Conservation (phyloP, 257 asterid genomes). For the Solanum sejunctum region DNA sequence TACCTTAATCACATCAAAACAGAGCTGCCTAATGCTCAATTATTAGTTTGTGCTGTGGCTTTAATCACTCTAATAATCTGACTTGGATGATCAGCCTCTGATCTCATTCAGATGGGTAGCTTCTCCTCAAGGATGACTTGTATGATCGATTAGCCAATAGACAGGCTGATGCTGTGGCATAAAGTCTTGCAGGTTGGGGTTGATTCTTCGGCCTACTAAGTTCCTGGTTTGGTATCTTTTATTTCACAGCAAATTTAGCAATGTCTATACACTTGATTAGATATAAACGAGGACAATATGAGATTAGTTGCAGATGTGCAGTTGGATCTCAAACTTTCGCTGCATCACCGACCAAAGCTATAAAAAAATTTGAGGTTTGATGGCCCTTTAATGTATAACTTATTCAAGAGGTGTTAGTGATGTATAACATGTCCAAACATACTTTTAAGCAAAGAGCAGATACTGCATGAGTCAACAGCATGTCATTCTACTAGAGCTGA, state of each 20-base stretch:
- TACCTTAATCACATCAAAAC: not conserved
- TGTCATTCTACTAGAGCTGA: not conserved
- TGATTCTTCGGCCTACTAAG: not conserved
- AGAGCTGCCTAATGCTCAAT: not conserved
- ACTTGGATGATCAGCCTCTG: not conserved
- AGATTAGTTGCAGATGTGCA: too few relatives aligned
- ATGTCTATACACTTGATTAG: not conserved
- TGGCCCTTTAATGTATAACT: not conserved
- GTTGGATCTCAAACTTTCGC: not conserved
- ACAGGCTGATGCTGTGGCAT: constrained; percentile 78
- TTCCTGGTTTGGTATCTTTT: not conserved
- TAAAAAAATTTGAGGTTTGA: not conserved
- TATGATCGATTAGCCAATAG: constrained; percentile 66
- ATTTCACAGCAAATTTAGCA: not conserved
- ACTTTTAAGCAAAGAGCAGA: not conserved
- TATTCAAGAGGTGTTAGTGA: not conserved
- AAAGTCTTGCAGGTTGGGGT: constrained; percentile 2
- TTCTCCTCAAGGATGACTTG: constrained; percentile 50
- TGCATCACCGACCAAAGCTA: not conserved
- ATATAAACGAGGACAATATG: not conserved
- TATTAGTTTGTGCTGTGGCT: not conserved
- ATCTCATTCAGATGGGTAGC: constrained; percentile 41
- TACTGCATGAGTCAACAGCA: not conserved
- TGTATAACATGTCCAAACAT: not conserved
- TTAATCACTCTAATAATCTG: not conserved